These are phyloP conservation scores for Fomitopsis schrenkii DNA, from an alignment of 1,284 basidiomycete genomes.

Conservation along the genomic window DNA sequence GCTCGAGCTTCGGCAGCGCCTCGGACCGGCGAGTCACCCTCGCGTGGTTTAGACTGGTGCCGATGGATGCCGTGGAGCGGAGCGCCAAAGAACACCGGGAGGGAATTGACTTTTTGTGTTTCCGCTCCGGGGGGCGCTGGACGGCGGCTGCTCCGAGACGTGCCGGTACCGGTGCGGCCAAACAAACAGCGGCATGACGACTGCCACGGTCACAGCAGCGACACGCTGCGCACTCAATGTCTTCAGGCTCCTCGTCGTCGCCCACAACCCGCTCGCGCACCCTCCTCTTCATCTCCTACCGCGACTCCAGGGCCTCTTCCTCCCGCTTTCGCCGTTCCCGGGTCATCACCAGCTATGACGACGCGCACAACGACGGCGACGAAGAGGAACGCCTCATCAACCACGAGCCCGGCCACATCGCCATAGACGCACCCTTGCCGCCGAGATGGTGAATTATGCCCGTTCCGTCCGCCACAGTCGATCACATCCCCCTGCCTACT, in stretches of 20 bases:
- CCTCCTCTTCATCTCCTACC: slow-evolving; percentile 91
- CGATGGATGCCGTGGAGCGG: not conserved
- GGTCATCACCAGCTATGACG: slow-evolving; percentile 32
- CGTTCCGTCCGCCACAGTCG: not conserved
- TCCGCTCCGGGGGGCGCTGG: not conserved
- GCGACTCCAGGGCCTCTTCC: slow-evolving; percentile 71
- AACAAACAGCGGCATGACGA: slow-evolving; percentile 25
- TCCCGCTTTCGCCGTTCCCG: slow-evolving; percentile 40
- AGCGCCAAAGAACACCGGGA: not conserved
- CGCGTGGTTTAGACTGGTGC: not conserved
- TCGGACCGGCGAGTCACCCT: not conserved
- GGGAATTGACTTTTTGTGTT: not conserved
- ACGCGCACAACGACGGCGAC: slow-evolving; percentile 41
- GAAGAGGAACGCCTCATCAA: slow-evolving; percentile 73
- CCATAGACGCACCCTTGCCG: slow-evolving; percentile 51
- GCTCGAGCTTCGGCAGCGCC: not conserved
- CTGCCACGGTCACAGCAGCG: slow-evolving; percentile 16
- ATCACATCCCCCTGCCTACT: not conserved
- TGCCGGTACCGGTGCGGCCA: slow-evolving; percentile 10
- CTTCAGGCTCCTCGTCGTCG: slow-evolving; percentile 28
- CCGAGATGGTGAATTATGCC: slow-evolving; percentile 28
- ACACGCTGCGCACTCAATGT: slow-evolving; percentile 22
- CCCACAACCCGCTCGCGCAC: slow-evolving; percentile 84
- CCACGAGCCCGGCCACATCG: slow-evolving; percentile 37
- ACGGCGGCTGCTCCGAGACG: not conserved